Base-by-base conservation (phyloP, 306 rosid genomes). In the Castanospermum australe region DNA sequence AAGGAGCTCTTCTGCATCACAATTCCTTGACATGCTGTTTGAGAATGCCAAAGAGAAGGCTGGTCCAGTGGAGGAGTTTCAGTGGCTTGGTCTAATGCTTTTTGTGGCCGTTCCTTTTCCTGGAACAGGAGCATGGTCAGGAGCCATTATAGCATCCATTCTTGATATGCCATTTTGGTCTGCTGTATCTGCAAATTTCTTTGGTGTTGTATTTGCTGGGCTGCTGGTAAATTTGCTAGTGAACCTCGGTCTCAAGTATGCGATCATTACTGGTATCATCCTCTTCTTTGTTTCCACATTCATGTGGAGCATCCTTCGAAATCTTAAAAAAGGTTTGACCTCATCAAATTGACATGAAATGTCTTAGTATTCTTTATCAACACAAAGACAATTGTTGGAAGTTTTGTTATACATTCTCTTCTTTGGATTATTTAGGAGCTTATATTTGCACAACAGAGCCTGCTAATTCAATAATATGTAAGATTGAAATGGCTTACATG, bases 91-190 rank as follows among this genome's bases (percentile, higher is more conserved):
- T 68, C 88, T 92, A 18, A 92, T 95, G 98, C 77, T 93, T 75
- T 95, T 95, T 78, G 99, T 95, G 51, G 98, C 98, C 20, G 98
- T 95, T 77, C 99, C 98, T 76, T 95, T 95, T 82, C 99, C 98
- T 0, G 98, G 99, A 64, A 95, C 98, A 25, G 99, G 98, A 78
- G 98, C 99, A 32, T 95, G 99, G 99, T 74, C 96, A 0, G 96
- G 98, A 36, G 97, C 99, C 68, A 42, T 95, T 33, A 83, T 95
- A 83, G 98, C 99, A 44, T 90, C 98, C 17, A 81, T 95, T 71
- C 93, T 95, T 57, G 99, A 95, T 38, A 93, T 95, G 96, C 96
- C 99, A 65, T 95, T 92, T 84, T 95, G 97, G 97, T 70, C 87
- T 0, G 97, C 87, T 39, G 81, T 95, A 4, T 88, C 98, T 47